Evolutionary conservation across 73 alveolate species (phyloP).

Genomic region (Paraurostyla sp.): DNA sequence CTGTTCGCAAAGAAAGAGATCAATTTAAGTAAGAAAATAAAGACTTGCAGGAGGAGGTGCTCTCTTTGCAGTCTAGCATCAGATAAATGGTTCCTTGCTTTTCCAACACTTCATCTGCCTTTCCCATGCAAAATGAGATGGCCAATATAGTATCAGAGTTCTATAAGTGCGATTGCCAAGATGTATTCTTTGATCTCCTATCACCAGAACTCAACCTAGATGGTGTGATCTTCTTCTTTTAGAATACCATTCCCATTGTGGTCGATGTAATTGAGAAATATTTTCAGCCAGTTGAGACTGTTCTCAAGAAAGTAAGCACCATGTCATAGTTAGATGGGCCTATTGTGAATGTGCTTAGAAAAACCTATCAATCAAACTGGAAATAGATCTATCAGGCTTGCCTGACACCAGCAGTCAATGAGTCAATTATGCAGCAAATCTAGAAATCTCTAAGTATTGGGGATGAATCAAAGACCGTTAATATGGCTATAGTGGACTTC

Average conservation of each 20-base stretch:
- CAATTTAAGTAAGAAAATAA: conserved; percentile 86
- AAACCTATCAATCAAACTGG: conserved; percentile 94
- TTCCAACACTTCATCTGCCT: conserved; percentile 91
- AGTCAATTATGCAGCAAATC: conserved; percentile 60
- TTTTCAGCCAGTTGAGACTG: conserved; percentile 89
- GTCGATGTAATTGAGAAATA: conserved; percentile 78
- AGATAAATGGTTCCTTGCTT: conserved; percentile 97
- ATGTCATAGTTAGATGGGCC: conserved; percentile 90
- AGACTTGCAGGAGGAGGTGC: conserved; percentile 88
- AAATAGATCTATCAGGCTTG: conserved; percentile 81
- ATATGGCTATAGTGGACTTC: conserved; percentile 76
- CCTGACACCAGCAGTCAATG: conserved; percentile 15
- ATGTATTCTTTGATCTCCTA: conserved; percentile 95
- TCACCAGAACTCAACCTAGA: conserved; percentile 95
- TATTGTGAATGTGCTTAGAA: conserved; percentile 94
- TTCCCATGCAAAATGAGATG: conserved; percentile 96
- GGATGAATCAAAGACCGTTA: conserved; percentile 80
- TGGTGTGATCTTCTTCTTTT: conserved; percentile 92
- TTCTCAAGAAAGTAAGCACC: conserved; percentile 79
- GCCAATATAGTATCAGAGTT: conserved; percentile 89
- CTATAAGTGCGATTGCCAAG: conserved; percentile 96
- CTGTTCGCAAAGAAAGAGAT: conserved; percentile 90
- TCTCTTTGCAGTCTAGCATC: conserved; percentile 87
- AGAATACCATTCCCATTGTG: conserved; percentile 79
- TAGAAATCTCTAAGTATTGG: conserved; percentile 78